Evolutionary conservation across 352 stramenopile genomes (phyloP), one percentile per base, ranked within the genome.

Genomic region (Thalassiosira ordinaria): DNA sequence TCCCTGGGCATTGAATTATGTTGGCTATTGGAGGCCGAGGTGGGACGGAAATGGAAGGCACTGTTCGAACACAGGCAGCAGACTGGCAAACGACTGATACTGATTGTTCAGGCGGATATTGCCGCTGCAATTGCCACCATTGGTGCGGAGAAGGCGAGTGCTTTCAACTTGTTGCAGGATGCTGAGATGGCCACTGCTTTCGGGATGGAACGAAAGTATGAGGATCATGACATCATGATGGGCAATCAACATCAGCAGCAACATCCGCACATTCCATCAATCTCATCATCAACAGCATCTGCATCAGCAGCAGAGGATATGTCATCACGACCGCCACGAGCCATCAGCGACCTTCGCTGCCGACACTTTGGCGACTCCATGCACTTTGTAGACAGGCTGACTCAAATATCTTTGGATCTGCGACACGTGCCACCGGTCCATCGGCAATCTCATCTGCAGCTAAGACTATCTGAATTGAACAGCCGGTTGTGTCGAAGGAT

Each of bases 281-380:
- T n/a, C n/a, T n/a, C n/a, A n/a, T n/a, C n/a, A n/a, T n/a, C 27
- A 76, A 46, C 0, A 56, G 2, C 22, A 63, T 56, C 27, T 44
- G 1, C 53, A 70, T n/a, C 41, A 71, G 39, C 29, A 35, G 22
- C 46, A 72, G 3, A 13, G 47, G 20, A 26, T 14, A 20, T 18
- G 46, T 31, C 69, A 37, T 51, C 73, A 2, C 64, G 71, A 44
- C 63, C 88, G 1, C 86, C 84, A 11, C 80, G 81, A 7, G 88
- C 86, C 37, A 62, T 94, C 0, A 90, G 84, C 71, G 70, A 91
- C n/a, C 64, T 86, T 8, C 66, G 89, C 51, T 94, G 89, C 80
- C 81, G 85, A 73, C 87, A 94, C 62, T 94, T 91, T 80, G 89
- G 89, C 27, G 89, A 94, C 52, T 93, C 89, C 1, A 94, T 94